Base-by-base conservation (phyloP, 2,329 filamentous ascomycete species). In the Nothophaeocryptopus gaeumannii region DNA sequence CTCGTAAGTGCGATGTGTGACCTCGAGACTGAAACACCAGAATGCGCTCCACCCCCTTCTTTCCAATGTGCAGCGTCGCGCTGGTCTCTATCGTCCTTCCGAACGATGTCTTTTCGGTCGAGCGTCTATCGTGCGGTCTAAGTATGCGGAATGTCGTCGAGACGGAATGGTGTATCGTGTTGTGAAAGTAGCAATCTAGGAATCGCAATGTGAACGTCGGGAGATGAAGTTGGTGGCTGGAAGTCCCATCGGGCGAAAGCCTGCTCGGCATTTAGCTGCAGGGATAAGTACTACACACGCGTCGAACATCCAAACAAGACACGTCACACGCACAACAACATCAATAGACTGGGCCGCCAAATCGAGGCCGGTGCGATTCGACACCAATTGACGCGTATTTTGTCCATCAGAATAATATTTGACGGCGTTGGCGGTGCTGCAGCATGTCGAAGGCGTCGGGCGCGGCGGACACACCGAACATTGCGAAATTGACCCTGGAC, bases 401-500 rank as follows among this genome's bases (percentile, higher is more conserved):
- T 40, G 15, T n/a, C 30, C 34, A 39, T 49, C 31, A 36, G 12
- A 47, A 20, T 10, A 2, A 38, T 12, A 14, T n/a, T 11, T n/a
- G 32, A 20, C 33, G 14, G 2, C 9, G 26, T n/a, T 34, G n/a
- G 26, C 32, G 30, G 16, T 31, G 45, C 38, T 33, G 37, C 41
- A 56, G 40, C 15, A 67, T 67, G 65, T 57, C 63, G 7, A 62
- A 61, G 47, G 32, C 34, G 12, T 51, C 39, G 9, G 51, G 47
- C 39, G 42, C 56, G 13, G 45, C 50, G 31, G 59, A 63, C 36
- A 50, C 60, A 12, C 62, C 60, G 30, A 58, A 67, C 45, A 50
- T 68, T 30, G 59, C 51, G 43, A 60, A 62, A 42, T 56, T 68
- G 29, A 72, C 78, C 58, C 73, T 81, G 61, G 74, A 78, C 47